Conservation (phyloP, 805 yeast genomes). For the Sugiyamaella valdiviana region DNA sequence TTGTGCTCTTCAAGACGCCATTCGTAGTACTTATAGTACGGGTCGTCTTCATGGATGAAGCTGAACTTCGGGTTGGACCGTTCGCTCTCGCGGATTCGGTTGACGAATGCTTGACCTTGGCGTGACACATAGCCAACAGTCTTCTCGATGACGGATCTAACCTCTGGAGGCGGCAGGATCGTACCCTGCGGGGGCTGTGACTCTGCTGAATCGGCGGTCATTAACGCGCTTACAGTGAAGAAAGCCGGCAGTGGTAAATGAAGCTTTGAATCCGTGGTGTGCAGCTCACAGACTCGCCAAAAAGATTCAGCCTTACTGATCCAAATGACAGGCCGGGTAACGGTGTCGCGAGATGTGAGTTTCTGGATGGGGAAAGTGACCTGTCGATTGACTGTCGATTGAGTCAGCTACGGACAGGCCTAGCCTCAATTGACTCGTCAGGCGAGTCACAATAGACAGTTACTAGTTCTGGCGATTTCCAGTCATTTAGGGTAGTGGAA, state of each 20-base stretch:
- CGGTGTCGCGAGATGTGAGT: too few species aligned
- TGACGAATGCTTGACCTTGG: constrained; percentile 64
- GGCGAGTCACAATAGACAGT: too few species aligned
- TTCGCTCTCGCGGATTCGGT: constrained; percentile 45
- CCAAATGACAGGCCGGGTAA: too few species aligned
- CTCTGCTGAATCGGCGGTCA: background rate
- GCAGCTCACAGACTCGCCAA: too few species aligned
- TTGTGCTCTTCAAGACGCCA: constrained; percentile 38
- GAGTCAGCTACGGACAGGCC: too few species aligned
- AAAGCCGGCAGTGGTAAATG: background rate
- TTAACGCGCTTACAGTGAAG: background rate
- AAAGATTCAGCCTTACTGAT: too few species aligned
- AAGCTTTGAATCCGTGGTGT: too few species aligned
- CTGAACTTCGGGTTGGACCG: constrained; percentile 48
- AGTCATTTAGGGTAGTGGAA: too few species aligned
- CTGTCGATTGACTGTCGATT: too few species aligned
- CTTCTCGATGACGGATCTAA: constrained; percentile 51
- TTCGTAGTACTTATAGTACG: constrained; percentile 52
- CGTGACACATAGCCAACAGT: constrained; percentile 64
- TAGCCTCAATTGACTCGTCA: too few species aligned
- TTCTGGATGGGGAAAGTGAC: too few species aligned
- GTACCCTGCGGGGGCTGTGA: constrained; percentile 33
- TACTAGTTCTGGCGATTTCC: too few species aligned
- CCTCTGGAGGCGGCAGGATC: constrained; percentile 49
- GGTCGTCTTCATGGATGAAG: constrained; percentile 53